Conservation (phyloP, 257 asterid genomes). For the Solanum gandarillasii region DNA sequence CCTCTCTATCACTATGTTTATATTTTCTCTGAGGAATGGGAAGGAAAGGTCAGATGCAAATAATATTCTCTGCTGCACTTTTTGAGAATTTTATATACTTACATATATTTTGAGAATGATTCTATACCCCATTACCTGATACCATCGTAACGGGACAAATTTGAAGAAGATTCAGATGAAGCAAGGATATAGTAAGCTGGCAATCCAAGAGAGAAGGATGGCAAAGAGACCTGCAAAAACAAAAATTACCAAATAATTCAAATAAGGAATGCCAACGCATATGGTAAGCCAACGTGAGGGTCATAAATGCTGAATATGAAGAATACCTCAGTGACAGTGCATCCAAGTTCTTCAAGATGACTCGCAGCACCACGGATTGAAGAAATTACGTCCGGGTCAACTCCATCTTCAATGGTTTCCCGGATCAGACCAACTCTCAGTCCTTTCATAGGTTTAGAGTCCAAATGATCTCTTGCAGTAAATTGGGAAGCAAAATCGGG, state of each 20-base stretch:
- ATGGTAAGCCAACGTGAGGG: neutral
- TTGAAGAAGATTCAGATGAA: conserved; percentile 88
- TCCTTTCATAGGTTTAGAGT: conserved; percentile 79
- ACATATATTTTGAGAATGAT: neutral
- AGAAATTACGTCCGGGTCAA: conserved; percentile 67
- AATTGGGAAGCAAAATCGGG: conserved; percentile 65
- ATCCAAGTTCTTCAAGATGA: conserved; percentile 86
- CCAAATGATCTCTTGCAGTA: conserved; percentile 36
- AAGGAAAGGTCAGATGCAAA: neutral
- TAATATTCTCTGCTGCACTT: neutral
- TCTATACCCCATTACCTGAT: conserved; percentile 42
- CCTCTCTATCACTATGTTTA: neutral
- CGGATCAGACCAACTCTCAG: conserved; percentile 75
- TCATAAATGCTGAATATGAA: neutral
- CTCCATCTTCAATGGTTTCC: conserved; percentile 86
- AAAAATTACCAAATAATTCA: conserved; percentile 5
- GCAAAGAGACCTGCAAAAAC: conserved; percentile 63
- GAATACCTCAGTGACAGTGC: conserved; percentile 63
- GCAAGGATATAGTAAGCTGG: conserved; percentile 98
- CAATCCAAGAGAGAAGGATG: conserved; percentile 90
- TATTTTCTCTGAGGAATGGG: neutral
- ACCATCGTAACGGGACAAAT: conserved; percentile 96
- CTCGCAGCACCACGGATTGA: conserved; percentile 58
- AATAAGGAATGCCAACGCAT: neutral
- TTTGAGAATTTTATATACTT: neutral